Percentiles rank a stretch among this genome's conserved stretches.
These are phyloP conservation scores for Paratinospora sagittata DNA, from an alignment of 164 flowering plant genomes.

Conservation along the genomic window DNA sequence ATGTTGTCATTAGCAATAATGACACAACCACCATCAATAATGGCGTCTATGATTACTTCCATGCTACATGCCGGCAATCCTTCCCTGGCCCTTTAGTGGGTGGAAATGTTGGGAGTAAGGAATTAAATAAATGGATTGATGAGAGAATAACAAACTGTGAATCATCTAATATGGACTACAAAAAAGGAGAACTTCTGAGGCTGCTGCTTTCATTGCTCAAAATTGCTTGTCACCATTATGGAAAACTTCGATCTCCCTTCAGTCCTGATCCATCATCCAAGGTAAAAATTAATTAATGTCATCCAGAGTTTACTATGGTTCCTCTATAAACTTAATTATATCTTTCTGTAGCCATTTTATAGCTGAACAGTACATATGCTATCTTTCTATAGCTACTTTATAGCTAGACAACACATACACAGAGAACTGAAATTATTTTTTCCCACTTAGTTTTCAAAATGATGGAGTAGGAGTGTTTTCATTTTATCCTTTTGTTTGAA, in stretches of 20 bases:
- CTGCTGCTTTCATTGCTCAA: slow-evolving; percentile 81
- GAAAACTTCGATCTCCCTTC: slow-evolving; percentile 91
- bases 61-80: slow-evolving; percentile 58
- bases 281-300: no score
- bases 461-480: no score
- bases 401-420: no score
- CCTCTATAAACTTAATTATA: background rate
- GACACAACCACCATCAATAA: slow-evolving; percentile 27
- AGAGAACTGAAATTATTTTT: no score
- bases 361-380: no score
- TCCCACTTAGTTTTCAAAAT: no score
- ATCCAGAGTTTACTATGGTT: background rate
- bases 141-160: slow-evolving; percentile 70
- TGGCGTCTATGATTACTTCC: slow-evolving; percentile 46
- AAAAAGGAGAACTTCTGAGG: slow-evolving; percentile 50
- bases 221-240: slow-evolving; percentile 88
- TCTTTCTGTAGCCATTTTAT: no score
- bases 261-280: slow-evolving; percentile 52
- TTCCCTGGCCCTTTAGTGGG: slow-evolving; percentile 95
- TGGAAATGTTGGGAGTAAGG: slow-evolving; percentile 75
- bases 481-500: no score
- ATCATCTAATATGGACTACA: slow-evolving; percentile 39
- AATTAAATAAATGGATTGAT: slow-evolving; percentile 87
- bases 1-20: slow-evolving; percentile 39
- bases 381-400: no score